Conservation (phyloP, 768 basidiomycete species). For the Pleurotus cornucopiae region DNA sequence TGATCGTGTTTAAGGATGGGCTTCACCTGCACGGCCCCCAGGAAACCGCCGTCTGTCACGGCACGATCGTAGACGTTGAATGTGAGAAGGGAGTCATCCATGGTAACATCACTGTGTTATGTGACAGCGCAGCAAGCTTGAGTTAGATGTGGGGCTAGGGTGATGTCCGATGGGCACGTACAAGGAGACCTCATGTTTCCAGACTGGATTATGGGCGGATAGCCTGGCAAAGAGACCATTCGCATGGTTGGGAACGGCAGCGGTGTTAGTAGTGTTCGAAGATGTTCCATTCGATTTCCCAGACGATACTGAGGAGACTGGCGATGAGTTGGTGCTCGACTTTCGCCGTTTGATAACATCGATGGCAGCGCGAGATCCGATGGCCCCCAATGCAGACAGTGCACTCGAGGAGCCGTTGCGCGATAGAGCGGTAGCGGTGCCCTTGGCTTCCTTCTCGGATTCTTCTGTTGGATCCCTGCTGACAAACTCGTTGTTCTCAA, state of each 20-base stretch:
- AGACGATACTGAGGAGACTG: conserved; percentile 35
- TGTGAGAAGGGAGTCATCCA: conserved; percentile 75
- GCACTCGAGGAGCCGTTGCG: conserved; percentile 54
- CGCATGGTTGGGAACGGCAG: conserved; percentile 22
- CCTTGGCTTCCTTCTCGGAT: conserved; percentile 85
- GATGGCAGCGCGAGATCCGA: conserved; percentile 43
- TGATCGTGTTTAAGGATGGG: conserved; percentile 90
- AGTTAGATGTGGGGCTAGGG: conserved; percentile 3
- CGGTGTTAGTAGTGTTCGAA: conserved; percentile 19
- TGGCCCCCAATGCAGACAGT: conserved; percentile 61
- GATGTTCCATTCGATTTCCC: conserved; percentile 28
- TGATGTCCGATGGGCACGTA: conserved; percentile 38
- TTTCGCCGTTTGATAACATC: conserved; percentile 32
- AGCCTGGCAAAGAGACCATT: conserved; percentile 57
- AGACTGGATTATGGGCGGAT: conserved; percentile 86
- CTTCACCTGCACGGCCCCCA: conserved; percentile 89
- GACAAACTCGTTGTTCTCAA: conserved; percentile 99
- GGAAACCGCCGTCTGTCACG: conserved; percentile 80
- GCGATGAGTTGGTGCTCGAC: conserved; percentile 37
- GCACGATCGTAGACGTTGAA: conserved; percentile 90
- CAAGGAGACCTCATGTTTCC: conserved; percentile 99
- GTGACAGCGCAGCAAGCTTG: conserved; percentile 15
- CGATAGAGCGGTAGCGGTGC: conserved; percentile 58
- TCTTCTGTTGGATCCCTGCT: conserved; percentile 85
- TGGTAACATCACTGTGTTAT: conserved; percentile 82